Evolutionary conservation across 2,329 filamentous ascomycete genomes (phyloP).

Genomic region (Neocatenulostroma microsporum): DNA sequence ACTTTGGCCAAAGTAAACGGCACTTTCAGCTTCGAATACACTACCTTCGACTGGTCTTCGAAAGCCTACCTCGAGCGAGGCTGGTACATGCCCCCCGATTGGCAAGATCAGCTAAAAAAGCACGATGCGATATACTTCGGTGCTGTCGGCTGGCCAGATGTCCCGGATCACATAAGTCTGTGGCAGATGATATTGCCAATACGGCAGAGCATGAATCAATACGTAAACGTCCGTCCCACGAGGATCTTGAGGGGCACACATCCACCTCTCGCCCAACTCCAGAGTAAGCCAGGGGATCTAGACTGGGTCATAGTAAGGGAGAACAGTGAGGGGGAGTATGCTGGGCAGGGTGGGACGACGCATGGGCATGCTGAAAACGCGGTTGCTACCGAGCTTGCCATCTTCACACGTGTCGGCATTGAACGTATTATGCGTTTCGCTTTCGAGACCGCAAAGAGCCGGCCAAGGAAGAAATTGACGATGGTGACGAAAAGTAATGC

Average conservation of each 20-base stretch:
- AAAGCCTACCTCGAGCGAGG: slow-evolving; percentile 45
- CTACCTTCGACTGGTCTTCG: slow-evolving; percentile 44
- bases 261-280: slow-evolving; percentile 33
- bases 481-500: slow-evolving; percentile 46
- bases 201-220: slow-evolving; percentile 59
- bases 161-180: slow-evolving; percentile 60
- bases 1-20: slow-evolving; percentile 38
- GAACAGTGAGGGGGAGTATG: slow-evolving; percentile 44
- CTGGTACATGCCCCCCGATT: slow-evolving; percentile 47
- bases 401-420: slow-evolving; percentile 40
- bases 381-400: slow-evolving; percentile 40
- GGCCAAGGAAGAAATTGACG: slow-evolving; percentile 41
- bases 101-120: slow-evolving; percentile 43
- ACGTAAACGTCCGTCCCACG: slow-evolving; percentile 56
- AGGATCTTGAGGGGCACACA: slow-evolving; percentile 36
- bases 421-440: slow-evolving; percentile 44
- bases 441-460: slow-evolving; percentile 38
- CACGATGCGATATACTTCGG: slow-evolving; percentile 53
- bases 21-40: slow-evolving; percentile 45
- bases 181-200: slow-evolving; percentile 62
- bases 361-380: slow-evolving; percentile 35
- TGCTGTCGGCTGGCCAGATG: slow-evolving; percentile 53
- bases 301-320: slow-evolving; percentile 45
- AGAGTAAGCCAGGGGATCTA: slow-evolving; percentile 29
- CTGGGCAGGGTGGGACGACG: slow-evolving; percentile 37